These are phyloP conservation scores for Dimargaris cristalligena DNA, from an alignment of 192 early-diverging fungal genomes.

Conservation along the genomic window DNA sequence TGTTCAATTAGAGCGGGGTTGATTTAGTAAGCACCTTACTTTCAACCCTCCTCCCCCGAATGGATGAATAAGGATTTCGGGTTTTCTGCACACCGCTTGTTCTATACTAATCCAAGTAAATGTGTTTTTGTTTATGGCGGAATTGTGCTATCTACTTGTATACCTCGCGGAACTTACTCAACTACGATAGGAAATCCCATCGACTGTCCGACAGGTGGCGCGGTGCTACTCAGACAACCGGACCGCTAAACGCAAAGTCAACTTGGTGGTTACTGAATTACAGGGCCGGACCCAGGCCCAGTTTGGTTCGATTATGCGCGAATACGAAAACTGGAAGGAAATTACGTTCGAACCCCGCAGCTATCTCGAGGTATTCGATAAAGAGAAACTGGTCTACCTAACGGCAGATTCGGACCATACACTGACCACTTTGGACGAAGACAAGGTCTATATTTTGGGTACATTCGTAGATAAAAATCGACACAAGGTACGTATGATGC, in stretches of 20 bases:
- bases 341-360: conserved; percentile 17
- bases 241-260: conserved; percentile 26
- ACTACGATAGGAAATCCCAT: conserved; percentile 43
- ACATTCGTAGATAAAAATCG: conserved; percentile 92
- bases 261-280: conserved; percentile 43
- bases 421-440: conserved; percentile 46
- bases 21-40: not conserved
- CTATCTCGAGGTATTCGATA: conserved; percentile 26
- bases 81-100: not conserved
- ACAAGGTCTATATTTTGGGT: conserved; percentile 76
- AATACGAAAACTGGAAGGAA: conserved; percentile 35
- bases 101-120: not conserved
- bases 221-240: conserved; percentile 63
- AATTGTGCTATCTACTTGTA: not conserved
- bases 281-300: conserved; percentile 27
- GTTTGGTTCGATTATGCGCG: conserved; percentile 25
- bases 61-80: not conserved
- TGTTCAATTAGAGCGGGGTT: not conserved
- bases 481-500: too few species aligned
- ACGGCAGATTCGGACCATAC: conserved; percentile 74
- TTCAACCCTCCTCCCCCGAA: not conserved
- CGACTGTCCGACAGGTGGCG: conserved; percentile 49
- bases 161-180: not conserved
- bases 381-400: conserved; percentile 63
- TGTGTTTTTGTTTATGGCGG: not conserved